Percentiles rank a stretch among this genome's conserved stretches.
Evolutionary conservation across 169 alveolate genomes (phyloP).

Genomic region (Cryptosporidium felis): DNA sequence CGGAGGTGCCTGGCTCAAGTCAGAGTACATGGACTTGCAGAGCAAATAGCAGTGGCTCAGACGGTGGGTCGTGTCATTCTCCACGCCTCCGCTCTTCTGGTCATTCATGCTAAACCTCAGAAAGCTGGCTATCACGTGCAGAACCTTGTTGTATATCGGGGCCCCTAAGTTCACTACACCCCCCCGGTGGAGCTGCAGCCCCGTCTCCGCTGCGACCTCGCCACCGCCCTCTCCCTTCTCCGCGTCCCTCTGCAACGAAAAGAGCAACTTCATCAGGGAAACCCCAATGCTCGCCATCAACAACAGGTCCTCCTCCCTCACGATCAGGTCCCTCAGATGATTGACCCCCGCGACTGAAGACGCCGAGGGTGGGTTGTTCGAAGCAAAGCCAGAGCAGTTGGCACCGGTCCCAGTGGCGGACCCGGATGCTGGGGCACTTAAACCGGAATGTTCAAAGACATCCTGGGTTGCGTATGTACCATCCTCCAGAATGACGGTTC

Average conservation of each 20-base stretch:
- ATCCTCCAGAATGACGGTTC: constrained; percentile 94
- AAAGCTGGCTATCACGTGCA: constrained; percentile 33
- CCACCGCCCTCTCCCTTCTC: neutral
- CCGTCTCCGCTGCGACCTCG: no score
- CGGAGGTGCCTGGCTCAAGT: constrained; percentile 1
- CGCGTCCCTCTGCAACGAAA: neutral
- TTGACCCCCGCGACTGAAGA: neutral
- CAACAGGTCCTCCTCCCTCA: constrained; percentile 31
- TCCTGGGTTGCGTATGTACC: constrained; percentile 95
- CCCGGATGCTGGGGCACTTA: no score
- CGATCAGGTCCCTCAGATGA: constrained; percentile 23
- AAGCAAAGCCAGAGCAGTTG: no score
- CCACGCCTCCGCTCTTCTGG: constrained; percentile 47
- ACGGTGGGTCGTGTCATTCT: constrained; percentile 55
- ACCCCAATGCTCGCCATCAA: constrained; percentile 55
- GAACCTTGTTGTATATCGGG: constrained; percentile 5
- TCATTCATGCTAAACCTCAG: constrained; percentile 40
- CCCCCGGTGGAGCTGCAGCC: no score
- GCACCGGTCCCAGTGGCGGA: no score
- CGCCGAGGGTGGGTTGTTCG: no score
- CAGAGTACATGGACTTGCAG: constrained; percentile 23
- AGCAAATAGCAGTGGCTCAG: constrained; percentile 32
- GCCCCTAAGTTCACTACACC: neutral
- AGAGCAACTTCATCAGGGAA: constrained; percentile 20
- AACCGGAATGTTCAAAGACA: no score